Conservation (phyloP, 768 basidiomycete genomes). For the Leccinum subgranulosum region DNA sequence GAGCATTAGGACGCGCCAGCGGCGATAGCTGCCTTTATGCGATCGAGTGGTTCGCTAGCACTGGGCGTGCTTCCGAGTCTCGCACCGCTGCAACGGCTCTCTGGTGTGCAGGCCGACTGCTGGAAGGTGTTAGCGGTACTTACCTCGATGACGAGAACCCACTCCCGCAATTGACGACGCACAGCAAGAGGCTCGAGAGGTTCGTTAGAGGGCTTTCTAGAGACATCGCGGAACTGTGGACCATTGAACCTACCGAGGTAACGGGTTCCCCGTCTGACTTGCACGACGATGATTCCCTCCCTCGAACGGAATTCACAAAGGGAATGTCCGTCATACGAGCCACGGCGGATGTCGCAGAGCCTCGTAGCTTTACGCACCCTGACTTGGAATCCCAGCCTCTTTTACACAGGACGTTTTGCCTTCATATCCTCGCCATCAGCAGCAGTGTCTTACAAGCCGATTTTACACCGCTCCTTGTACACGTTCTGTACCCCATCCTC, state of each 20-base stretch:
- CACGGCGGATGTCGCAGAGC: constrained; percentile 47
- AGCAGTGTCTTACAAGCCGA: constrained; percentile 70
- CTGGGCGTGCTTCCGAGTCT: constrained; percentile 44
- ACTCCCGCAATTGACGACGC: not conserved
- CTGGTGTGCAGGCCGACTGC: constrained; percentile 76
- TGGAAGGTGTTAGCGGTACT: constrained; percentile 66
- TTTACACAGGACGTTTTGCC: constrained; percentile 67
- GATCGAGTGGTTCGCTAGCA: constrained; percentile 77
- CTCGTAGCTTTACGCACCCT: constrained; percentile 26
- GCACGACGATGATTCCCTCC: constrained; percentile 33
- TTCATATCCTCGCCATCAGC: constrained; percentile 72
- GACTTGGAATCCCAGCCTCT: constrained; percentile 44
- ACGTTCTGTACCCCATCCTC: constrained; percentile 81
- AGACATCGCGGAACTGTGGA: constrained; percentile 71
- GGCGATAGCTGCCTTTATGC: constrained; percentile 70
- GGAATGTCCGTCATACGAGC: constrained; percentile 65
- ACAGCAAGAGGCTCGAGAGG: constrained; percentile 57
- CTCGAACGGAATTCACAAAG: constrained; percentile 57
- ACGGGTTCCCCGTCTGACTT: constrained; percentile 15
- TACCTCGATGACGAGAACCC: constrained; percentile 35
- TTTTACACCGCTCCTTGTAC: constrained; percentile 72
- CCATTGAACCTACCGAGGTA: constrained; percentile 37
- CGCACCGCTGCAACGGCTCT: constrained; percentile 62
- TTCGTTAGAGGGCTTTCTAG: constrained; percentile 60
- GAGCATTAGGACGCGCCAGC: constrained; percentile 62